These are phyloP conservation scores for Xylariaceae sp. DNA, from an alignment of 2,329 filamentous ascomycete species.

Conservation along the genomic window DNA sequence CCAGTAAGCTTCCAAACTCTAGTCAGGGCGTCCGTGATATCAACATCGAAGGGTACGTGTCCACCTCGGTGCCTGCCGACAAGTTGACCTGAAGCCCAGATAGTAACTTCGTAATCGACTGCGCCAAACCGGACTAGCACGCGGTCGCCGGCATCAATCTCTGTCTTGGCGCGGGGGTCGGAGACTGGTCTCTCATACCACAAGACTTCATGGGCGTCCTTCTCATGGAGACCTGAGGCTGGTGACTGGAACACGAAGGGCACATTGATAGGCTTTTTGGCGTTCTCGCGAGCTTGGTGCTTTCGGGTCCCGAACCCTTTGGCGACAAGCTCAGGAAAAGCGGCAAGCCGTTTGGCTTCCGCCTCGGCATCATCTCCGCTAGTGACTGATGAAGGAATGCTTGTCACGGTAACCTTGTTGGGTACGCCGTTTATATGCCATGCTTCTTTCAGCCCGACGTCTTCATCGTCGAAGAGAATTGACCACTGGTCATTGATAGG, in stretches of 20 bases:
- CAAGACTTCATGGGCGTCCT: constrained; percentile 58
- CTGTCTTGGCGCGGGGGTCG: constrained; percentile 42
- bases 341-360: constrained; percentile 43
- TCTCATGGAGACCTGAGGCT: constrained; percentile 57
- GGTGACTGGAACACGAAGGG: constrained; percentile 61
- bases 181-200: constrained; percentile 56
- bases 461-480: constrained; percentile 60
- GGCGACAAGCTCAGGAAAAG: constrained; percentile 44
- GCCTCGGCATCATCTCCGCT: constrained; percentile 28
- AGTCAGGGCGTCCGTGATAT: constrained; percentile 46
- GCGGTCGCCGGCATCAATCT: constrained; percentile 37
- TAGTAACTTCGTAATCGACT: constrained; percentile 54
- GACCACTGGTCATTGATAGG: constrained; percentile 59
- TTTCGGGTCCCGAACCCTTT: constrained; percentile 37
- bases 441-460: constrained; percentile 45
- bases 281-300: constrained; percentile 31
- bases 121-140: constrained; percentile 53
- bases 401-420: constrained; percentile 32
- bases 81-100: constrained; percentile 50
- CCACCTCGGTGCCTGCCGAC: constrained; percentile 53
- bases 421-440: constrained; percentile 53
- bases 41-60: constrained; percentile 54
- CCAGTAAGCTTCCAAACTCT: constrained; percentile 20
- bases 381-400: constrained; percentile 9
- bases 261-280: constrained; percentile 52